Conservation (phyloP, 1,139 yeast genomes). For the Yarrowia galli region DNA sequence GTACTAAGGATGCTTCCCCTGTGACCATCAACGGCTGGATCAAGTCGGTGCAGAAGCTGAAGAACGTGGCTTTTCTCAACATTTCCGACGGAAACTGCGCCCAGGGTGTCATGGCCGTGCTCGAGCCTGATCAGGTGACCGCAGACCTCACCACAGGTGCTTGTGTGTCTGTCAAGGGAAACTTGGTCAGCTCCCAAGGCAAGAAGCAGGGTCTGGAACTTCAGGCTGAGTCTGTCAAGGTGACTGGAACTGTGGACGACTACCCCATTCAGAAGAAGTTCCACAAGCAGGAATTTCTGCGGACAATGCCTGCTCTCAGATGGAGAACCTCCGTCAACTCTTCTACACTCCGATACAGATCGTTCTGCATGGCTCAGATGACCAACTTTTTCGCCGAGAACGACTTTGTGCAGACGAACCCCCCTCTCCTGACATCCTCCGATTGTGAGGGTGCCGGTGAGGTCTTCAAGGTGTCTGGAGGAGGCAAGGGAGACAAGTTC, state of each 20-base stretch:
- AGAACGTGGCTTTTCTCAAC: slow-evolving; percentile 81
- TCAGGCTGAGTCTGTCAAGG: slow-evolving; percentile 52
- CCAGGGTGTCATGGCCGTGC: slow-evolving; percentile 64
- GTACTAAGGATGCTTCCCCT: slow-evolving; percentile 3
- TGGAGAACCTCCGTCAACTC: slow-evolving; percentile 75
- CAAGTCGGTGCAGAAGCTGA: slow-evolving; percentile 71
- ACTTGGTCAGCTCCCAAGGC: slow-evolving; percentile 47
- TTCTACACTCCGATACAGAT: slow-evolving; percentile 73
- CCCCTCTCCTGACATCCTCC: slow-evolving; percentile 85
- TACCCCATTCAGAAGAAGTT: slow-evolving; percentile 88
- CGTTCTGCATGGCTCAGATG: slow-evolving; percentile 65
- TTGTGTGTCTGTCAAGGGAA: slow-evolving; percentile 57
- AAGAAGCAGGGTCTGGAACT: slow-evolving; percentile 58
- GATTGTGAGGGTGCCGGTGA: slow-evolving; percentile 99
- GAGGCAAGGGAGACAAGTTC: slow-evolving; percentile 53
- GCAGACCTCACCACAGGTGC: slow-evolving; percentile 54
- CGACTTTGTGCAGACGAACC: slow-evolving; percentile 74
- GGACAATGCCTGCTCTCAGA: slow-evolving; percentile 76
- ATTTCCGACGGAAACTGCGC: slow-evolving; percentile 76
- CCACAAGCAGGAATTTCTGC: slow-evolving; percentile 68
- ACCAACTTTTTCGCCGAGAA: slow-evolving; percentile 61
- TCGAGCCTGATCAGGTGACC: slow-evolving; percentile 46
- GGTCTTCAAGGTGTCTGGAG: slow-evolving; percentile 63
- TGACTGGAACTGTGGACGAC: slow-evolving; percentile 58
- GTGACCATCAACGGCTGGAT: slow-evolving; percentile 71